These are phyloP conservation scores for Straminergon stramineum DNA, from an alignment of 225 moss, liverwort and hornwort species.

Conservation along the genomic window DNA sequence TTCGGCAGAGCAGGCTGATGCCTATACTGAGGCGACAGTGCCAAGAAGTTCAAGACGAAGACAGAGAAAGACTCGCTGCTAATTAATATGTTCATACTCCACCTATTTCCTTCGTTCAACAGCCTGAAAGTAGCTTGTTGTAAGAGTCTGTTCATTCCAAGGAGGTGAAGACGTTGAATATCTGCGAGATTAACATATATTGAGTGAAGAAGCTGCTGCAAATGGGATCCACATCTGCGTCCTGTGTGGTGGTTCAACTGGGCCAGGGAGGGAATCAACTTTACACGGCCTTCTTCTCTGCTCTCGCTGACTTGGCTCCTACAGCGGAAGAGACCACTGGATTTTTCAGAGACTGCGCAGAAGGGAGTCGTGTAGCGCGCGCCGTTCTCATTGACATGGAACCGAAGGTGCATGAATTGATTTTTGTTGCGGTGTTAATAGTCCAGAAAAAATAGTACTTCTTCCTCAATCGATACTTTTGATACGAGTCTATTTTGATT, in stretches of 20 bases:
- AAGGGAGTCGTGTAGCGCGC: slow-evolving; percentile 46
- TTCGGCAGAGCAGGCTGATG: neutral
- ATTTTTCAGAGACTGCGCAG: slow-evolving; percentile 49
- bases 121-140: neutral
- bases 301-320: slow-evolving; percentile 42
- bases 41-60: slow-evolving; percentile 15
- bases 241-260: slow-evolving; percentile 80
- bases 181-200: too few relatives aligned
- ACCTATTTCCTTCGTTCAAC: neutral
- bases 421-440: neutral
- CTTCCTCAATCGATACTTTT: neutral
- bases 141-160: neutral
- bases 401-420: slow-evolving; percentile 49
- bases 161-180: neutral
- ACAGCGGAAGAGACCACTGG: slow-evolving; percentile 6
- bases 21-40: neutral
- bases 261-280: slow-evolving; percentile 98
- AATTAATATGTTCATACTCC: neutral
- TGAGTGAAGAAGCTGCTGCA: neutral
- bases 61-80: neutral
- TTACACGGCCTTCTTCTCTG: slow-evolving; percentile 56
- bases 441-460: neutral
- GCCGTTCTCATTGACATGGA: slow-evolving; percentile 92
- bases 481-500: neutral
- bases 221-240: slow-evolving; percentile 27